phyloP scores from a whole-genome alignment of 192 early-diverging fungal genomes.

The Nowakowskiella sp. region DNA sequence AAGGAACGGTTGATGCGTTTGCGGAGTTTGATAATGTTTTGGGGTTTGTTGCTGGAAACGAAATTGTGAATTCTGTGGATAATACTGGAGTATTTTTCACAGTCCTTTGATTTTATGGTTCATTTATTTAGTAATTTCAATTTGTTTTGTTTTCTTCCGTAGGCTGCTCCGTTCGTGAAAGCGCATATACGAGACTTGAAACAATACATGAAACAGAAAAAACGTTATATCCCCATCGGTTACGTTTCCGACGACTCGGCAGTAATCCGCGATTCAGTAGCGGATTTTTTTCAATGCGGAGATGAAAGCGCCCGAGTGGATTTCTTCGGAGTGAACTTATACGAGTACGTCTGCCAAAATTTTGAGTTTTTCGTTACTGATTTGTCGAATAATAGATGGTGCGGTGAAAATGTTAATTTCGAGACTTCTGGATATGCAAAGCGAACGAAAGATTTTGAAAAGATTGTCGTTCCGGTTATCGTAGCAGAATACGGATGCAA shows the following conservation, averaged over 20 bases:
- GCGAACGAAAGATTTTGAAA: constrained; percentile 50
- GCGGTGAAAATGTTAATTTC: constrained; percentile 50
- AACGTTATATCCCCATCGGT: no score
- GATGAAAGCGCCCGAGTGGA: constrained; percentile 44
- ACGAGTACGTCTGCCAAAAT: constrained; percentile 41
- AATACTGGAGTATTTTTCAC: constrained; percentile 52
- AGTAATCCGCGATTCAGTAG: constrained; percentile 54
- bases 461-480: constrained; percentile 57
- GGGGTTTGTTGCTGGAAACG: constrained; percentile 68
- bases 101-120: no score
- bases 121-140: background rate
- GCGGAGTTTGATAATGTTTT: constrained; percentile 54
- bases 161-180: constrained; percentile 51
- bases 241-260: constrained; percentile 71
- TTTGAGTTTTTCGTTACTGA: no score
- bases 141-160: background rate
- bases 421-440: constrained; percentile 58
- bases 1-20: constrained; percentile 58
- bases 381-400: constrained; percentile 39
- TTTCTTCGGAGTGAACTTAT: constrained; percentile 68
- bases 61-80: constrained; percentile 56
- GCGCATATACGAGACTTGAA: constrained; percentile 62
- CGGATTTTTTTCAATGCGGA: constrained; percentile 67
- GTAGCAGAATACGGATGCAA: constrained; percentile 78
- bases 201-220: constrained; percentile 42